phyloP scores from a whole-genome alignment of 2,329 filamentous ascomycete genomes.

The Curvularia sp. region DNA sequence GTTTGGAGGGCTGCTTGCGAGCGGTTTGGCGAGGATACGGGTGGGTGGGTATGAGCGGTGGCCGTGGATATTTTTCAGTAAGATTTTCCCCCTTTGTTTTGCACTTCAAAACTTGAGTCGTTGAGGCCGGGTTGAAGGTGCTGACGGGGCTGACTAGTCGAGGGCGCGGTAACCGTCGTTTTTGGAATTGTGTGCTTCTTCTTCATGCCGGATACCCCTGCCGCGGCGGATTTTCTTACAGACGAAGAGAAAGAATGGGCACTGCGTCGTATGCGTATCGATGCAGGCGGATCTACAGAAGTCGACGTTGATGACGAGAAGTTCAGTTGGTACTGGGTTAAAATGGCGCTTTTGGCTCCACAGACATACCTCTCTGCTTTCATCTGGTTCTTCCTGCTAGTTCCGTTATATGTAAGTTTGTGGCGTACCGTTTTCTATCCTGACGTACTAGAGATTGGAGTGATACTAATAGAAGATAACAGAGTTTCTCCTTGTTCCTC shows the following conservation, averaged over 20 bases:
- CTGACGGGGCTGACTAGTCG: conserved; percentile 40
- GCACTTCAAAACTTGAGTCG: too few species aligned
- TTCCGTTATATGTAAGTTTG: conserved; percentile 52
- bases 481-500: conserved; percentile 51
- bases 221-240: conserved; percentile 44
- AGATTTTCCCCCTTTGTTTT: neutral
- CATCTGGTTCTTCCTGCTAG: conserved; percentile 51
- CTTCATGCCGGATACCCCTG: conserved; percentile 58
- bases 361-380: conserved; percentile 52
- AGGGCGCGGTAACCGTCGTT: conserved; percentile 39
- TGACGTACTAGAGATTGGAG: neutral
- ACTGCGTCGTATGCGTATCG: conserved; percentile 38
- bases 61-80: conserved; percentile 39
- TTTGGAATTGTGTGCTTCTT: conserved; percentile 59
- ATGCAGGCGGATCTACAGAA: conserved; percentile 35
- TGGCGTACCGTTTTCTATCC: neutral
- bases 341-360: conserved; percentile 38
- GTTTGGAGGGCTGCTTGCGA: conserved; percentile 55
- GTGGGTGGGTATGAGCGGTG: conserved; percentile 50
- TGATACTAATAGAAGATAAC: conserved; percentile 7
- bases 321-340: conserved; percentile 54
- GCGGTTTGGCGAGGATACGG: conserved; percentile 52
- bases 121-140: neutral
- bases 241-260: conserved; percentile 39
- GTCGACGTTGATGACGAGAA: conserved; percentile 49